Conservation (phyloP, 2,329 filamentous ascomycete genomes). For the Eutypa lata region DNA sequence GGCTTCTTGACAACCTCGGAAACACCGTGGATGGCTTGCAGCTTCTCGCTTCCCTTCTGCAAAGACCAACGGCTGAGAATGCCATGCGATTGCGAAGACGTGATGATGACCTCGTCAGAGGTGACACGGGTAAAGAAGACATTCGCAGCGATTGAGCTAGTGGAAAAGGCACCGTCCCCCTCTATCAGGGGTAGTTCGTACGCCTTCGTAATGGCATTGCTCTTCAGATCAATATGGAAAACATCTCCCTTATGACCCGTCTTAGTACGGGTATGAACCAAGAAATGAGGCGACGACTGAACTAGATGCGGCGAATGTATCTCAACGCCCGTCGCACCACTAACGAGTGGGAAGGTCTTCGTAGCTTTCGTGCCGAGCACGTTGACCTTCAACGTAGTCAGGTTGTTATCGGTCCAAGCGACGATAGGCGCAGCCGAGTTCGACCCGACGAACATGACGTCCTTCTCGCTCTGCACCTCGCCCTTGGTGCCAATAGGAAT, state of each 20-base stretch:
- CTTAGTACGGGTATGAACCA: slow-evolving; percentile 74
- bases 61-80: slow-evolving; percentile 72
- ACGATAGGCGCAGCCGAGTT: slow-evolving; percentile 73
- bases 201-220: slow-evolving; percentile 66
- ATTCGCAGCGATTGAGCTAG: slow-evolving; percentile 72
- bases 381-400: slow-evolving; percentile 66
- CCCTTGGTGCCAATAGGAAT: slow-evolving; percentile 69
- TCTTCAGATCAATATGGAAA: slow-evolving; percentile 76
- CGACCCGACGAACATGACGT: slow-evolving; percentile 72
- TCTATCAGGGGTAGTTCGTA: slow-evolving; percentile 73
- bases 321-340: slow-evolving; percentile 49
- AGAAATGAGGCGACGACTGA: slow-evolving; percentile 75
- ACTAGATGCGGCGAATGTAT: slow-evolving; percentile 72
- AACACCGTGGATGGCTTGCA: slow-evolving; percentile 61
- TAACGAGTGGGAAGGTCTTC: slow-evolving; percentile 50
- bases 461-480: slow-evolving; percentile 62
- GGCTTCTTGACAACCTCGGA: slow-evolving; percentile 79
- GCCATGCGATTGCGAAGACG: slow-evolving; percentile 74
- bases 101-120: slow-evolving; percentile 66
- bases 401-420: slow-evolving; percentile 66
- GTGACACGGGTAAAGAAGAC: slow-evolving; percentile 88
- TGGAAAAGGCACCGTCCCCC: slow-evolving; percentile 73
- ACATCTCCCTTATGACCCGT: slow-evolving; percentile 78
- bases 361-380: slow-evolving; percentile 61
- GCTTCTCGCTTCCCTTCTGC: slow-evolving; percentile 36